Evolutionary conservation across 306 rosid species (phyloP), one percentile per base, ranked within the genome.

Genomic region (Malus sieversii): DNA sequence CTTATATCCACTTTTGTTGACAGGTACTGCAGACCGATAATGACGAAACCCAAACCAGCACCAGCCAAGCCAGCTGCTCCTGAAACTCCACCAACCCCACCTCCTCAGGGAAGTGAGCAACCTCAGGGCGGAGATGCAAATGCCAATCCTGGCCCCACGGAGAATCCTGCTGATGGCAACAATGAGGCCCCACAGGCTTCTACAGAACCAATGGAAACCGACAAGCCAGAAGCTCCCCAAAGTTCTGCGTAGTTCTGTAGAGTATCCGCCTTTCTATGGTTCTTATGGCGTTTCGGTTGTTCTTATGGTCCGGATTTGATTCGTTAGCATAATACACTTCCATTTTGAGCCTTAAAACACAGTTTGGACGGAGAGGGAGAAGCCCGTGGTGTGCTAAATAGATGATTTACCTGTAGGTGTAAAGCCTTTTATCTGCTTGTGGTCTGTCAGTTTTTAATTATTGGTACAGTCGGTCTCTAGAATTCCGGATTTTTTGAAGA

Each of bases 31-130:
- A 95, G 90, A 82, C 97, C 99, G 0, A 80, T 95, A 46, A 90
- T 95, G 99, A 90, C 66, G 1, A 95, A 90, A 83, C 97, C 97
- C 35, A 95, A 78, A 75, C 97, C 99, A 57, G 86, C 84, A 32
- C 88, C 82, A 1, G 77, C 86, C 55, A 92, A 90, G 83, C 91
- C 94, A 32, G 86, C 88, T 46, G 69, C 90, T 16, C 88, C 97
- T 0, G 89, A 84, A 67, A 45, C 89, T n/a, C 86, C 93, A 4
- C 74, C 86, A 80, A 75, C 87, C 73, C 88, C 92, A 4, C 79
- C 89, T 27, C 75, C 89, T 65, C 84, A 88, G 70, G 78, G 80
- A 13, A 35, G 82, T 33, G 87, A 85, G 68, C 87, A 80, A 68
- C 77, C 90, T 53, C 82, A 84, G 71, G 86, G 82, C 1, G 82